phyloP scores from a whole-genome alignment of 371 early-diverging fungal species.

The Phascolomyces articulosus region DNA sequence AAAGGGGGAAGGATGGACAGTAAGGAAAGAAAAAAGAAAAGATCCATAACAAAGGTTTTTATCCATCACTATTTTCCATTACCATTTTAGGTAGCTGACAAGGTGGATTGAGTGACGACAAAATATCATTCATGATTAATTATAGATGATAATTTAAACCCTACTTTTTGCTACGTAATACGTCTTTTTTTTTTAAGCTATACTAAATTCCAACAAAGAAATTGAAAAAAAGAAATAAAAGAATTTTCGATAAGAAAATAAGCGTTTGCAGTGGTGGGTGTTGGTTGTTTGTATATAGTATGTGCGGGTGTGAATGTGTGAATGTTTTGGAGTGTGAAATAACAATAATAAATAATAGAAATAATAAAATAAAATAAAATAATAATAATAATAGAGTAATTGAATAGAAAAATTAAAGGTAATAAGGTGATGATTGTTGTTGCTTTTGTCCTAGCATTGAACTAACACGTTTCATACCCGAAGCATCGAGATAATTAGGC shows the following conservation, averaged over 20 bases:
- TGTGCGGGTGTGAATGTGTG: no score
- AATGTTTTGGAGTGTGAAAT: no score
- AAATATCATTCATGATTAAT: background rate
- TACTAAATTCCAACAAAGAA: no score
- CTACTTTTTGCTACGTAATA: no score
- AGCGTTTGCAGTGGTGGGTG: no score
- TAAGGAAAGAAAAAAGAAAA: background rate
- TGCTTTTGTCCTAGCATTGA: conserved; percentile 37
- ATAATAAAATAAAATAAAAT: background rate
- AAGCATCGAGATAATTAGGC: background rate
- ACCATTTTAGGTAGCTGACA: background rate
- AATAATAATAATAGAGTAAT: no score
- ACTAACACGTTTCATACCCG: conserved; percentile 43
- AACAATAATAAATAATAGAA: no score
- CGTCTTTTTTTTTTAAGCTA: no score
- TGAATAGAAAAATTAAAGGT: conserved; percentile 5
- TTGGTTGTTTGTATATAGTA: no score
- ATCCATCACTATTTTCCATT: background rate
- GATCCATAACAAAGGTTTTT: background rate
- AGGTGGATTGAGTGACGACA: background rate
- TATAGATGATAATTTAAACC: background rate
- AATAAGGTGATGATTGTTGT: conserved; percentile 5
- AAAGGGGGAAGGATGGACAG: background rate
- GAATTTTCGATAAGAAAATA: background rate
- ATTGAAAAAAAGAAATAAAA: background rate